These are phyloP conservation scores for Periconia digitata DNA, from an alignment of 2,329 filamentous ascomycete species.

Conservation along the genomic window DNA sequence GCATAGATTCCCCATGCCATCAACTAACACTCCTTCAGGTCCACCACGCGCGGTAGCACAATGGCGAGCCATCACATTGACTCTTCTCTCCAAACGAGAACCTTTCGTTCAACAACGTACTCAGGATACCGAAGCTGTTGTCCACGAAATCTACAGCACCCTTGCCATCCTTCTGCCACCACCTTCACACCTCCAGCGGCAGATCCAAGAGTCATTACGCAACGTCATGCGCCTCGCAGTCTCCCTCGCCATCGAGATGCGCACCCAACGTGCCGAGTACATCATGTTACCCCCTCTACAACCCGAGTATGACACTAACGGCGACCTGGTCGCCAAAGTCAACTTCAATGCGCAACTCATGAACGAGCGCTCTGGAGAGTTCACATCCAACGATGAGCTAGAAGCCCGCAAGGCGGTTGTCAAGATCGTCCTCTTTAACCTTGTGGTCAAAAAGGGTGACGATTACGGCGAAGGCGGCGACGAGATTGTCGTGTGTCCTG, in stretches of 20 bases:
- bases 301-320: slow-evolving; percentile 91
- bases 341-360: slow-evolving; percentile 91
- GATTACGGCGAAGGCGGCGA: slow-evolving; percentile 86
- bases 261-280: slow-evolving; percentile 93
- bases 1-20: background rate
- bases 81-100: slow-evolving; percentile 77
- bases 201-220: slow-evolving; percentile 81
- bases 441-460: slow-evolving; percentile 94
- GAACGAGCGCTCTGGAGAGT: slow-evolving; percentile 83
- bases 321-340: slow-evolving; percentile 84
- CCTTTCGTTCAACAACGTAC: slow-evolving; percentile 81
- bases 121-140: slow-evolving; percentile 93
- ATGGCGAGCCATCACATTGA: slow-evolving; percentile 95
- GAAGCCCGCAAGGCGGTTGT: slow-evolving; percentile 77
- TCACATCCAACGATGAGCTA: slow-evolving; percentile 73
- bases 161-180: slow-evolving; percentile 84
- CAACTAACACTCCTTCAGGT: slow-evolving; percentile 43
- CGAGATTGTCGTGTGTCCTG: slow-evolving; percentile 92
- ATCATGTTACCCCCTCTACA: slow-evolving; percentile 96
- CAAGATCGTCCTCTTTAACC: slow-evolving; percentile 89
- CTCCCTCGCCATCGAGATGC: slow-evolving; percentile 92
- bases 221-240: slow-evolving; percentile 89
- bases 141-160: slow-evolving; percentile 84
- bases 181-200: slow-evolving; percentile 74
- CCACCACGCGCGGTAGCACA: slow-evolving; percentile 87